Conservation (phyloP, 2,329 filamentous ascomycete species). For the Dissoconium aciculare region DNA sequence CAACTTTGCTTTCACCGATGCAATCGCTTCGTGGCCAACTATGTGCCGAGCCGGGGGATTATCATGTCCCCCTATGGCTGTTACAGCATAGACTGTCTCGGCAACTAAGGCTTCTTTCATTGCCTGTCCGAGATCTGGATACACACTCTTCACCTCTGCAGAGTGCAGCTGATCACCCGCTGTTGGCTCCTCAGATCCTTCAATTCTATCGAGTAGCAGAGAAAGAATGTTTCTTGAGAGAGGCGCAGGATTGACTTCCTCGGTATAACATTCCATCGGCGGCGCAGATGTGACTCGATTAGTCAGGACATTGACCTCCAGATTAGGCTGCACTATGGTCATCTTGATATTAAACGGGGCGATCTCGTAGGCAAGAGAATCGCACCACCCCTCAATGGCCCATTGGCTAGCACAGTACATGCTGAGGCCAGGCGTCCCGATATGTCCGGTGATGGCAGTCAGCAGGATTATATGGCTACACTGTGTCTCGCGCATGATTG, state of each 20-base stretch:
- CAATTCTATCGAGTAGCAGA: slow-evolving; percentile 59
- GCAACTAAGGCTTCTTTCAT: slow-evolving; percentile 61
- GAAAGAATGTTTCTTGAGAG: slow-evolving; percentile 70
- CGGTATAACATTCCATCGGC: slow-evolving; percentile 54
- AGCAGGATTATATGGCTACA: slow-evolving; percentile 83
- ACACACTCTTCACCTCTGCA: slow-evolving; percentile 47
- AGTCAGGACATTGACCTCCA: slow-evolving; percentile 77
- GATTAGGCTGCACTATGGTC: slow-evolving; percentile 88
- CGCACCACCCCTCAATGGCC: slow-evolving; percentile 91
- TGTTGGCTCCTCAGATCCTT: slow-evolving; percentile 25
- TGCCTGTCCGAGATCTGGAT: slow-evolving; percentile 53
- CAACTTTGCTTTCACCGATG: slow-evolving; percentile 84
- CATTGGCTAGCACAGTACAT: slow-evolving; percentile 88
- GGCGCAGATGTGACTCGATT: slow-evolving; percentile 78
- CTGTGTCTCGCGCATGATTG: slow-evolving; percentile 61
- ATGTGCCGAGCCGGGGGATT: slow-evolving; percentile 92
- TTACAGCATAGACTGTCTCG: slow-evolving; percentile 82
- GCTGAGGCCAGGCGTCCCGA: slow-evolving; percentile 79
- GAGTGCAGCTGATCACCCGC: slow-evolving; percentile 34
- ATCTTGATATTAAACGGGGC: slow-evolving; percentile 91
- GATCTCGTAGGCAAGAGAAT: slow-evolving; percentile 87
- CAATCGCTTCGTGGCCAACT: slow-evolving; percentile 75
- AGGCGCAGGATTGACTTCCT: slow-evolving; percentile 58
- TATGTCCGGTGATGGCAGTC: slow-evolving; percentile 78
- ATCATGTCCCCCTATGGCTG: slow-evolving; percentile 85